Conservation (phyloP, 176 grass and related monocot species). For the Saccharum officinarum region DNA sequence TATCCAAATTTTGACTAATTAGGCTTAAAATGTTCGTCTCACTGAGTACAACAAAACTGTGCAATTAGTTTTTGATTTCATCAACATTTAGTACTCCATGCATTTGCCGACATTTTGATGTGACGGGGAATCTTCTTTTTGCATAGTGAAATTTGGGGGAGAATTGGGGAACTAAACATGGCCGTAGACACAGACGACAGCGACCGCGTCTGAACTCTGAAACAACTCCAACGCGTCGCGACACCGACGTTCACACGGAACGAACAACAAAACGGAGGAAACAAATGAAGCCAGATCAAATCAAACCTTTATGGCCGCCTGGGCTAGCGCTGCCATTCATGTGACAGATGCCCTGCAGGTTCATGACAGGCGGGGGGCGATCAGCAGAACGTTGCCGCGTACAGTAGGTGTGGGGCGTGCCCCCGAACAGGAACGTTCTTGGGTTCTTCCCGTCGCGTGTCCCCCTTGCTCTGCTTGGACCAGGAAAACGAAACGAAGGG, state of each 20-base stretch:
- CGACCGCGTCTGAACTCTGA: background rate
- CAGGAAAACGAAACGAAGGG: background rate
- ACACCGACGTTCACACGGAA: background rate
- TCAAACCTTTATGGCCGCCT: background rate
- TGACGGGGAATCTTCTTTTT: too few relatives aligned
- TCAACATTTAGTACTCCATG: too few relatives aligned
- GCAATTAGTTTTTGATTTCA: too few relatives aligned
- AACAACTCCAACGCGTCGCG: slow-evolving; percentile 2
- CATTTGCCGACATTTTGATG: too few relatives aligned
- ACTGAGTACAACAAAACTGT: too few relatives aligned
- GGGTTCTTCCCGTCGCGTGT: background rate
- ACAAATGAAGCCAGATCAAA: background rate
- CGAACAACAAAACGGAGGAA: background rate
- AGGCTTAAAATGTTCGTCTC: too few relatives aligned
- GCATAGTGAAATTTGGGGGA: too few relatives aligned
- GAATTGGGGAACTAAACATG: too few relatives aligned
- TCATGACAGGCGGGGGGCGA: too few relatives aligned
- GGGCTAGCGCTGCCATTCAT: background rate
- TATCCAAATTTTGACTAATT: too few relatives aligned
- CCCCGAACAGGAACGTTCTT: background rate
- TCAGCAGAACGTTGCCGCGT: background rate
- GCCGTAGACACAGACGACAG: background rate
- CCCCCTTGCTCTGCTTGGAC: background rate
- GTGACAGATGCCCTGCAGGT: background rate
- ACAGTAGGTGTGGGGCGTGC: background rate